These are phyloP conservation scores for Diaporthe australafricana DNA, from an alignment of 2,329 filamentous ascomycete genomes.

Conservation along the genomic window DNA sequence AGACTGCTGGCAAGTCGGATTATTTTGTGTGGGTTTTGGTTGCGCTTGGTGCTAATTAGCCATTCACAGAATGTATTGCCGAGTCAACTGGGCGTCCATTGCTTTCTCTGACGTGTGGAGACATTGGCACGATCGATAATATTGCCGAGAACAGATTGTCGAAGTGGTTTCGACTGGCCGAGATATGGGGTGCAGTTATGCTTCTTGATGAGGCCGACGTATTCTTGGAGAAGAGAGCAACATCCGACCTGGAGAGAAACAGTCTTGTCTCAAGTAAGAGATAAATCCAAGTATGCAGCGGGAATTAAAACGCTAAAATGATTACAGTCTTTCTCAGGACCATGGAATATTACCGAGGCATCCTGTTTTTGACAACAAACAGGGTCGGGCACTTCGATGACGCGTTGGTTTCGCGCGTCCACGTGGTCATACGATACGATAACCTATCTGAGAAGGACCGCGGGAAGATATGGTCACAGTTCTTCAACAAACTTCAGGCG, in stretches of 20 bases:
- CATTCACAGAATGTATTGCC: slow-evolving; percentile 40
- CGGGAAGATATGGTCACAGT: not conserved
- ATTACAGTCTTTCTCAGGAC: slow-evolving; percentile 40
- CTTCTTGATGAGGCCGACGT: slow-evolving; percentile 45
- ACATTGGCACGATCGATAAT: slow-evolving; percentile 36
- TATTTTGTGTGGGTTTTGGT: not conserved
- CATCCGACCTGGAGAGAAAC: slow-evolving; percentile 42
- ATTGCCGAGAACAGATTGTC: not conserved
- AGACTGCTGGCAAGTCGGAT: not conserved
- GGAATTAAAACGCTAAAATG: slow-evolving; percentile 16
- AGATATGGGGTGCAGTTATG: slow-evolving; percentile 32
- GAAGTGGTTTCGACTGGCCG: not conserved
- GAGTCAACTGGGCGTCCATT: slow-evolving; percentile 40
- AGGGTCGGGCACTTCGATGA: slow-evolving; percentile 51
- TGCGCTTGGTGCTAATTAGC: not conserved
- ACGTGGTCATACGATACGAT: slow-evolving; percentile 46
- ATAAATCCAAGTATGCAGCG: slow-evolving; percentile 35
- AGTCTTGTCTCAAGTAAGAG: slow-evolving; percentile 40
- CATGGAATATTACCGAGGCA: slow-evolving; percentile 44
- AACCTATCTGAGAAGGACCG: slow-evolving; percentile 28
- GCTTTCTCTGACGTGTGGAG: slow-evolving; percentile 27
- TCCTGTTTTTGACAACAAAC: slow-evolving; percentile 45
- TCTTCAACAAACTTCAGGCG: slow-evolving; percentile 17
- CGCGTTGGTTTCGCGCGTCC: slow-evolving; percentile 50
- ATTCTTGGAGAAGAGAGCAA: slow-evolving; percentile 40